These are phyloP conservation scores for Cynanchum wilfordii DNA, from an alignment of 257 asterid genomes.

Conservation along the genomic window DNA sequence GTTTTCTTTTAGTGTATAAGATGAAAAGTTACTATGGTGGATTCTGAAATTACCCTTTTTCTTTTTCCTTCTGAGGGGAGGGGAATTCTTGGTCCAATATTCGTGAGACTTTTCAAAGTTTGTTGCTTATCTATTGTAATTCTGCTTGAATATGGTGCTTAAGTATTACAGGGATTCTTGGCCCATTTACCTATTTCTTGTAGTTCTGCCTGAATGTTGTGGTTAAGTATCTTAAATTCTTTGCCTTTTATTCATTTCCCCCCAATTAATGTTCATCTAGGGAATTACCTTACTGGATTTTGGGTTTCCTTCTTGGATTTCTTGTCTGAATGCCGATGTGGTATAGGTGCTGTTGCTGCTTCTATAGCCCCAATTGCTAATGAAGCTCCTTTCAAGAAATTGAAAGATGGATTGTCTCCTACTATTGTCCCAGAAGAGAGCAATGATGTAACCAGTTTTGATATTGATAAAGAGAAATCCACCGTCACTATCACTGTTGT, in stretches of 20 bases:
- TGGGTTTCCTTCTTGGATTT: constrained; percentile 14
- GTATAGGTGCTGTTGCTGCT: constrained; percentile 40
- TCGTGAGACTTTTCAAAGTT: background rate
- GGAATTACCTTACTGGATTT: constrained; percentile 4
- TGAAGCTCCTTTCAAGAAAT: constrained; percentile 36
- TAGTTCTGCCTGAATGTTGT: background rate
- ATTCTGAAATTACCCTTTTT: background rate
- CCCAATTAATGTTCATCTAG: background rate
- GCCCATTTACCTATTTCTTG: background rate
- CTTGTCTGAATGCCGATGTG: constrained; percentile 14
- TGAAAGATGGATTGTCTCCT: constrained; percentile 37
- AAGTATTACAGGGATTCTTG: too few species aligned
- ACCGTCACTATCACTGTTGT: constrained; percentile 87
- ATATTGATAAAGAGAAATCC: constrained; percentile 31
- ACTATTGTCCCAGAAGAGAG: constrained; percentile 37
- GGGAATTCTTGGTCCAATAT: background rate
- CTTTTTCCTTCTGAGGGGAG: too few species aligned
- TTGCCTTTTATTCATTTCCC: background rate
- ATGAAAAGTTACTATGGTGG: background rate
- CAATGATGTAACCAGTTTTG: constrained; percentile 15
- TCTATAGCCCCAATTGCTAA: constrained; percentile 21
- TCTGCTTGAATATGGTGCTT: background rate
- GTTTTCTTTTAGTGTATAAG: background rate
- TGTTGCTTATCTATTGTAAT: background rate
- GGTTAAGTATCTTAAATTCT: background rate